Evolutionary conservation across 257 asterid genomes (phyloP).

Genomic region (Eucommia ulmoides): DNA sequence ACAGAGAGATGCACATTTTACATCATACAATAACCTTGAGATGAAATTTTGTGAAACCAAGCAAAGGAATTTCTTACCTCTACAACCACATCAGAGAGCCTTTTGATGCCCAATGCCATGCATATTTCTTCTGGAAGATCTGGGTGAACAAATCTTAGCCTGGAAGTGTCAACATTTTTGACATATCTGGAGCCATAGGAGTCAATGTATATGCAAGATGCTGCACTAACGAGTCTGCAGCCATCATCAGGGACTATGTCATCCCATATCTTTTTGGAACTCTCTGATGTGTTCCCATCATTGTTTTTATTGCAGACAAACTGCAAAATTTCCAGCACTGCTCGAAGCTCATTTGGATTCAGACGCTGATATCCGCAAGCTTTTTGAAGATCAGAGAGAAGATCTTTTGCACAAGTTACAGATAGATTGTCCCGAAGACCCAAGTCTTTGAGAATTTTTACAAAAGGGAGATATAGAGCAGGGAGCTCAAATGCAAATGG

Average conservation of each 20-base stretch:
- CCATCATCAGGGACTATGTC: slow-evolving; percentile 91
- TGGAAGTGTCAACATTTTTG: slow-evolving; percentile 64
- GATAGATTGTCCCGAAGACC: slow-evolving; percentile 80
- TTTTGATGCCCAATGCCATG: slow-evolving; percentile 56
- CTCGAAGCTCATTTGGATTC: slow-evolving; percentile 90
- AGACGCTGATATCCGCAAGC: slow-evolving; percentile 86
- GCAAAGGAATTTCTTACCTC: slow-evolving; percentile 42
- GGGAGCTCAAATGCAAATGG: slow-evolving; percentile 96
- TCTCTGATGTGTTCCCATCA: slow-evolving; percentile 33
- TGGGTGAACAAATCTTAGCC: slow-evolving; percentile 76
- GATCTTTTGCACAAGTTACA: slow-evolving; percentile 56
- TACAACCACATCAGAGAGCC: slow-evolving; percentile 80
- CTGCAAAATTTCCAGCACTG: slow-evolving; percentile 66
- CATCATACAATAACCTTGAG: too few relatives aligned
- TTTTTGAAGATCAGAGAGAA: slow-evolving; percentile 72
- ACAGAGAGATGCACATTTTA: too few relatives aligned
- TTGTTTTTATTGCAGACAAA: slow-evolving; percentile 33
- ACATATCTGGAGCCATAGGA: slow-evolving; percentile 62
- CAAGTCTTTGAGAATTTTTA: slow-evolving; percentile 65
- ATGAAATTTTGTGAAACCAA: slow-evolving; percentile 7
- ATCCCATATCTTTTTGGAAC: slow-evolving; percentile 53
- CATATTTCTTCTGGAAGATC: slow-evolving; percentile 63
- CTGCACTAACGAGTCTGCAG: slow-evolving; percentile 84
- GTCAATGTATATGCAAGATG: slow-evolving; percentile 71
- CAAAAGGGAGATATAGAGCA: slow-evolving; percentile 66